Base-by-base conservation (phyloP, 129 eudicot genomes). In the Deinandra increscens region DNA sequence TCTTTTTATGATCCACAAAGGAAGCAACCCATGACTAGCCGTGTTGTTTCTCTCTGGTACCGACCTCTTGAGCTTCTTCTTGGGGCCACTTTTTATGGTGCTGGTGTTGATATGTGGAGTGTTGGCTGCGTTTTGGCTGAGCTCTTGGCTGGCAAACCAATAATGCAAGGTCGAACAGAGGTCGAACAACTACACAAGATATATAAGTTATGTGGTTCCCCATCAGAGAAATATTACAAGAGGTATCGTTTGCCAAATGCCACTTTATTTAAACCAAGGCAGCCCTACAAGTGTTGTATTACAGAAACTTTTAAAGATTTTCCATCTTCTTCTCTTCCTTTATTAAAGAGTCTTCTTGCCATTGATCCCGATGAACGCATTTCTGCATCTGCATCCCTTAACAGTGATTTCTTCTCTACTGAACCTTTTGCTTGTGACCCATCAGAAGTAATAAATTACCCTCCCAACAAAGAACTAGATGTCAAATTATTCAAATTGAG, bases 41-140 rank as follows among this genome's bases (percentile, higher is more conserved):
- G 98, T 23, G 98, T 91, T 41, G 89, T 91, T 59, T 88, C 98
- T 33, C 89, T 91, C 0, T 91, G 98, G 98, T 91, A 91, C 33
- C 94, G 98, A 46, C 95, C 97, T 34, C 98, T 96, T 0, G 98
- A 91, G 61, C 94, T 91, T 33, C 86, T 91, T 77, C 83, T 91
- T 12, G 98, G 98, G 26, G 94, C 96, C 53, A 88, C 93, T 59
- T 45, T 60, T 86, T 91, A 91, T 77, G 98, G 98, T 73, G 83
- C 73, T 18, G 96, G 96, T 29, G 95, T 91, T 75, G 98, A 91
- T 80, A 74, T 91, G 33, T 91, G 98, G 98, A 91, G 98, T 69
- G 96, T 94, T 74, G 98, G 98, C 50, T 91, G 98, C 78, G 88
- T 91, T 81, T 79, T 91, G 75, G 98, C 94, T 4, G 98, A 91